These are phyloP conservation scores for Brettanomyces nanus DNA, from an alignment of 805 yeast genomes.

Conservation along the genomic window DNA sequence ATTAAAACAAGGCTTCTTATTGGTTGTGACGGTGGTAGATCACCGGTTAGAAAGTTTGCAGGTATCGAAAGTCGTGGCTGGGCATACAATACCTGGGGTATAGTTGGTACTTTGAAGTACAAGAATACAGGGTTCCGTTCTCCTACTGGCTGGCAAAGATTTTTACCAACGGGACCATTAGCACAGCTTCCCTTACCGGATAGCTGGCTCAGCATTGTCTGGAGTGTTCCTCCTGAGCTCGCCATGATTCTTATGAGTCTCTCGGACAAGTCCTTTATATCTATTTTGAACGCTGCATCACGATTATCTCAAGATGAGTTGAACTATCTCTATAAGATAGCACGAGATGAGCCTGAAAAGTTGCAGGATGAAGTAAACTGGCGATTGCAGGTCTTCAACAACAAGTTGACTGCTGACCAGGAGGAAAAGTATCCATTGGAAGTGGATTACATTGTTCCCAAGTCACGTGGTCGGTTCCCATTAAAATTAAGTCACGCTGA, in stretches of 20 bases:
- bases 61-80: slow-evolving; percentile 85
- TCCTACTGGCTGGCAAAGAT: slow-evolving; percentile 86
- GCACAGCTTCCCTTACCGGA: slow-evolving; percentile 87
- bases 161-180: slow-evolving; percentile 84
- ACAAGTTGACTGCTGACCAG: slow-evolving; percentile 30
- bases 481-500: slow-evolving; percentile 86
- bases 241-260: slow-evolving; percentile 54
- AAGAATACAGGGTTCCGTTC: slow-evolving; percentile 60
- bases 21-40: slow-evolving; percentile 95
- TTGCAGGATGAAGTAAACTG: slow-evolving; percentile 64
- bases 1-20: slow-evolving; percentile 68
- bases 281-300: slow-evolving; percentile 78
- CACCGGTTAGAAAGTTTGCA: slow-evolving; percentile 82
- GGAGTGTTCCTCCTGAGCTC: slow-evolving; percentile 80
- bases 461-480: slow-evolving; percentile 83
- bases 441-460: slow-evolving; percentile 46
- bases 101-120: slow-evolving; percentile 81
- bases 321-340: slow-evolving; percentile 50
- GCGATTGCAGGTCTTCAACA: slow-evolving; percentile 43
- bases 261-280: slow-evolving; percentile 54
- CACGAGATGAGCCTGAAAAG: slow-evolving; percentile 34
- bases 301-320: slow-evolving; percentile 72
- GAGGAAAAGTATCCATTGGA: slow-evolving; percentile 62
- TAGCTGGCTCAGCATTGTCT: slow-evolving; percentile 82
- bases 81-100: slow-evolving; percentile 81